Conservation (phyloP, 441 rosid genomes). For the Dalechampia spathulata region DNA sequence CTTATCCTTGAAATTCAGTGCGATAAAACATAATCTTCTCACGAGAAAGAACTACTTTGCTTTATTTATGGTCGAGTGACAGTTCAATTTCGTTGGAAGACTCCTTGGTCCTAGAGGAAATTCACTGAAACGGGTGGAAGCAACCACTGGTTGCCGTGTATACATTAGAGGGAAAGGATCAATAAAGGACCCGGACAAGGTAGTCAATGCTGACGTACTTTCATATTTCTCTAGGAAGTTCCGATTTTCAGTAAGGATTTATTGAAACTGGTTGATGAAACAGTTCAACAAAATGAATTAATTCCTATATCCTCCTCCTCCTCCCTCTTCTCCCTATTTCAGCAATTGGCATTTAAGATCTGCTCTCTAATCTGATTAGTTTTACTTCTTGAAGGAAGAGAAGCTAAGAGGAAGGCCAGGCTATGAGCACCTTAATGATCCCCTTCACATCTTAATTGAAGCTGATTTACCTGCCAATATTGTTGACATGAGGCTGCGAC, state of each 20-base stretch:
- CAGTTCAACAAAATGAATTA: background rate
- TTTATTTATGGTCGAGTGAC: constrained; percentile 28
- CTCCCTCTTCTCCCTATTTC: background rate
- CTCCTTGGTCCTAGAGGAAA: constrained; percentile 90
- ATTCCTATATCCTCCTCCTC: background rate
- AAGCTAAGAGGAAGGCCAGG: constrained; percentile 90
- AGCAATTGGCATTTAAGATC: constrained; percentile 1
- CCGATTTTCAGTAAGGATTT: background rate
- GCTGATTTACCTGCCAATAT: constrained; percentile 84
- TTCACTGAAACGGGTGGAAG: constrained; percentile 90
- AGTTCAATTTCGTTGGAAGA: constrained; percentile 94
- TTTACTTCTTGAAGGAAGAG: constrained; percentile 59
- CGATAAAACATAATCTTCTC: background rate
- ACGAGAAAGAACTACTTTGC: background rate
- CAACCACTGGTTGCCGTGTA: constrained; percentile 86
- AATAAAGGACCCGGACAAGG: constrained; percentile 93
- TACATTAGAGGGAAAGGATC: constrained; percentile 96
- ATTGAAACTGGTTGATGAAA: constrained; percentile 1
- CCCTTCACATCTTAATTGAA: constrained; percentile 90
- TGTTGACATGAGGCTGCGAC: constrained; percentile 77
- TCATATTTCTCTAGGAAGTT: background rate
- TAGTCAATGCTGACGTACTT: constrained; percentile 14
- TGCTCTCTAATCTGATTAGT: no score
- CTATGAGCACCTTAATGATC: constrained; percentile 92
- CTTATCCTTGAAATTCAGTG: background rate